Conservation (phyloP, 805 yeast genomes). For the Saccharomyces kudriavzevii region DNA sequence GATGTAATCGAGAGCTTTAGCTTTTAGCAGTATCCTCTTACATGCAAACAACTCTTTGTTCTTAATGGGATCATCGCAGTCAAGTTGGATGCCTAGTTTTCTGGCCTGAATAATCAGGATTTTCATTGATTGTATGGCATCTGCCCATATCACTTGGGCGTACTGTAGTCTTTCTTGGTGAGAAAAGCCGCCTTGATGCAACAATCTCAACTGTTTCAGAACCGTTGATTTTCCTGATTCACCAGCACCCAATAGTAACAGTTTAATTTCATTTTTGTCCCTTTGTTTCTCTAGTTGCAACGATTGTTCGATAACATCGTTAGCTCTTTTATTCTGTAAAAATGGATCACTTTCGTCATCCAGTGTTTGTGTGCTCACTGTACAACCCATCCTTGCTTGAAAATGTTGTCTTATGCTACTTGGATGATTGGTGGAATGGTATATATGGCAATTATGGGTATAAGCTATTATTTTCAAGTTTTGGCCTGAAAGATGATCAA, state of each 20-base stretch:
- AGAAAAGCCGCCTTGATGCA: constrained; percentile 81
- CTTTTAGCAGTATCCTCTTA: constrained; percentile 44
- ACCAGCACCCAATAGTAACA: constrained; percentile 85
- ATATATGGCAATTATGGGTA: not conserved
- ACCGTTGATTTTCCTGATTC: constrained; percentile 94
- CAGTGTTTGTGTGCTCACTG: constrained; percentile 39
- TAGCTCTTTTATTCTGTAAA: constrained; percentile 44
- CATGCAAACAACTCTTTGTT: constrained; percentile 38
- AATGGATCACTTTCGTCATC: constrained; percentile 46
- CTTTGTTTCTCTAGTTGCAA: constrained; percentile 44
- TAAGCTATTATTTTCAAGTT: not conserved
- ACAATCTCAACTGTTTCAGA: constrained; percentile 73
- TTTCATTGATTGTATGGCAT: constrained; percentile 79
- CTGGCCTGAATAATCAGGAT: constrained; percentile 68
- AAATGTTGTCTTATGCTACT: not conserved
- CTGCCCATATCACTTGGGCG: constrained; percentile 86
- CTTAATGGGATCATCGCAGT: constrained; percentile 47
- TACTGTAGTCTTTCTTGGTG: constrained; percentile 73
- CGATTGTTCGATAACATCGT: constrained; percentile 58
- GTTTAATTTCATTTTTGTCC: constrained; percentile 54
- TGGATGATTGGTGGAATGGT: not conserved
- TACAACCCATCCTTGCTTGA: constrained; percentile 55
- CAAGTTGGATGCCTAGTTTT: constrained; percentile 51
- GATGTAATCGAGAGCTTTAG: constrained; percentile 52
- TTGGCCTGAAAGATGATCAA: not conserved